These are phyloP conservation scores for Dendrobium catenatum DNA, from an alignment of 106 monocot species.

Conservation along the genomic window DNA sequence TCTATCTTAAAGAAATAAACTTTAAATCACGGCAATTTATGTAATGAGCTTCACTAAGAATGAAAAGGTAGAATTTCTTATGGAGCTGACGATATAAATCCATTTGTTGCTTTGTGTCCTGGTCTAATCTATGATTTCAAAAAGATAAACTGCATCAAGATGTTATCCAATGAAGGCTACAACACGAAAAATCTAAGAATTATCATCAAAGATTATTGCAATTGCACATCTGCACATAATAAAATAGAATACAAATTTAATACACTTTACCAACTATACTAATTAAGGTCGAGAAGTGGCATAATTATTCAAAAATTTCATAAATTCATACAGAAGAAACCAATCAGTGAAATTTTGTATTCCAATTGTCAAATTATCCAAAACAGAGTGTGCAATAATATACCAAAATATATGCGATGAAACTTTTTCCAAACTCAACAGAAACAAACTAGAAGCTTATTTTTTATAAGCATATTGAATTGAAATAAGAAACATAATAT, in stretches of 20 bases:
- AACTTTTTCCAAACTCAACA: no score
- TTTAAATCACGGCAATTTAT: not conserved
- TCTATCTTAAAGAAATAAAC: no score
- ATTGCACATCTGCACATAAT: conserved; percentile 3
- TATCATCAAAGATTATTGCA: conserved; percentile 12
- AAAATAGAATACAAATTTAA: conserved; percentile 10
- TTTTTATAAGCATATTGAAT: no score
- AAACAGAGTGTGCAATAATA: no score
- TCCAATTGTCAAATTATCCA: no score
- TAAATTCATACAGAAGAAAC: not conserved
- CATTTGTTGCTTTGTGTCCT: conserved; percentile 2
- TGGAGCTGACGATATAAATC: conserved; percentile 18
- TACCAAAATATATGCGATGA: no score
- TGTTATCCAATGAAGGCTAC: conserved; percentile 19
- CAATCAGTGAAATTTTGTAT: not conserved
- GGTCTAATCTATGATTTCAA: conserved; percentile 15
- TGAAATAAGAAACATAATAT: no score
- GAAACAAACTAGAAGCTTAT: no score
- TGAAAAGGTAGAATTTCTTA: conserved; percentile 16
- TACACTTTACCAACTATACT: not conserved
- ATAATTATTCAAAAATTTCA: not conserved
- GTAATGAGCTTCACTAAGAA: conserved; percentile 8
- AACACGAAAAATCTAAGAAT: not conserved
- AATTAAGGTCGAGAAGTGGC: no score
- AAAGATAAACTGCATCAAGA: conserved; percentile 5